Conservation (phyloP, 805 yeast species). For the Candida chilensis region DNA sequence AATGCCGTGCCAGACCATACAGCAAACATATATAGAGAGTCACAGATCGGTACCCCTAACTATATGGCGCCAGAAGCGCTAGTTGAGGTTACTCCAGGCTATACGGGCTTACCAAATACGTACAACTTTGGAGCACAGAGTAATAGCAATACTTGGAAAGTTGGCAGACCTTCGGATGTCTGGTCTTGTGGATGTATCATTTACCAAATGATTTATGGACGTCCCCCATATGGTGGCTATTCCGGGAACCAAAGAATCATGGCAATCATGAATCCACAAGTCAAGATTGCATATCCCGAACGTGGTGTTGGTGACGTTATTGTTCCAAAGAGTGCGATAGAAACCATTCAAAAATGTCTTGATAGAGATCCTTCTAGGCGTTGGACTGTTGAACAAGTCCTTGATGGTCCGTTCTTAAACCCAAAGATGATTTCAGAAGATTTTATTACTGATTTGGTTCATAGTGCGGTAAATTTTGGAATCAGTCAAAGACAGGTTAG, state of each 20-base stretch:
- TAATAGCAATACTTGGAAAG: conserved; percentile 45
- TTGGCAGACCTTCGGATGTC: conserved; percentile 91
- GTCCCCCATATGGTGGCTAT: conserved; percentile 80
- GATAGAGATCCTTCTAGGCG: conserved; percentile 62
- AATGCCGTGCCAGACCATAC: conserved; percentile 91
- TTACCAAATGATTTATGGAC: conserved; percentile 91
- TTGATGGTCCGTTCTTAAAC: conserved; percentile 55
- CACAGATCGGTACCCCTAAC: conserved; percentile 92
- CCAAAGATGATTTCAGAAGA: conserved; percentile 67
- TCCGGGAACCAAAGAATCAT: conserved; percentile 68
- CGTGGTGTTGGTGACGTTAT: conserved; percentile 47
- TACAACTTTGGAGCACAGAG: conserved; percentile 3
- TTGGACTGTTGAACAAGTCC: conserved; percentile 52
- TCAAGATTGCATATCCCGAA: conserved; percentile 58
- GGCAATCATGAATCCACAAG: conserved; percentile 82
- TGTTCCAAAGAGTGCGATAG: conserved; percentile 66
- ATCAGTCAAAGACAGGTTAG: background rate
- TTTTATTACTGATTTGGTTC: conserved; percentile 62
- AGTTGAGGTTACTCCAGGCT: conserved; percentile 39
- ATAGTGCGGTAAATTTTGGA: conserved; percentile 76
- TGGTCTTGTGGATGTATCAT: conserved; percentile 98
- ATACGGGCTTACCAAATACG: conserved; percentile 11
- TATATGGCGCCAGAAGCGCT: conserved; percentile 98
- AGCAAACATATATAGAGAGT: conserved; percentile 78
- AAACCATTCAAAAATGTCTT: conserved; percentile 65